Evolutionary conservation across 805 yeast species (phyloP).

Genomic region (Candida silvicultrix): DNA sequence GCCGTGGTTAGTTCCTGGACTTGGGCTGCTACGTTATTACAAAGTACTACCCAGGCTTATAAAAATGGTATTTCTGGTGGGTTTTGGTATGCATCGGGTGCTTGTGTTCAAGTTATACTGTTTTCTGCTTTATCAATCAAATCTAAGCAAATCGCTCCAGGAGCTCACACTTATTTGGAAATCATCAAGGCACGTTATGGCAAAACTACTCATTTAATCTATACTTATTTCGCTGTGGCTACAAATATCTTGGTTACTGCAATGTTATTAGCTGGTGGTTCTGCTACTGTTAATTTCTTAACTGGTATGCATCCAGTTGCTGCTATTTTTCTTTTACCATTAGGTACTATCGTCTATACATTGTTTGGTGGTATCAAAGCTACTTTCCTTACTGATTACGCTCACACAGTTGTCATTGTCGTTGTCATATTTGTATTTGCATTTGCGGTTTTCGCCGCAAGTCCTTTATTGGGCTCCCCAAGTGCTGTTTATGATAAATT

Average conservation of each 20-base stretch:
- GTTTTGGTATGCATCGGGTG: constrained; percentile 86
- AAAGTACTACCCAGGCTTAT: constrained; percentile 75
- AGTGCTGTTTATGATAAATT: constrained; percentile 71
- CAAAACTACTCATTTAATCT: constrained; percentile 59
- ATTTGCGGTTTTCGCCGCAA: constrained; percentile 72
- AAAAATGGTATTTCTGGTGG: constrained; percentile 62
- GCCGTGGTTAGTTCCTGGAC: constrained; percentile 96
- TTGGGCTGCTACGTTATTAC: constrained; percentile 77
- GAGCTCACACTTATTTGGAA: constrained; percentile 87
- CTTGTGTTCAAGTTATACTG: constrained; percentile 78
- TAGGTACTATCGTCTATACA: constrained; percentile 72
- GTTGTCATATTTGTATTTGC: constrained; percentile 77
- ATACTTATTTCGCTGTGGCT: constrained; percentile 74
- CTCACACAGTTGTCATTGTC: constrained; percentile 75
- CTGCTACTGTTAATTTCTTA: constrained; percentile 72
- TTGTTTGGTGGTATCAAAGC: constrained; percentile 80
- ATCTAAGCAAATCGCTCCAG: constrained; percentile 84
- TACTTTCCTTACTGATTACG: constrained; percentile 72
- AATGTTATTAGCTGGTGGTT: constrained; percentile 87
- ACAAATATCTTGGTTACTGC: constrained; percentile 89
- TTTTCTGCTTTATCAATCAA: constrained; percentile 86
- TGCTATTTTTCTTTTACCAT: constrained; percentile 73
- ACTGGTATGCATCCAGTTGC: constrained; percentile 85
- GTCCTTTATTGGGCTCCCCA: constrained; percentile 72
- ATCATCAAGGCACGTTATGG: constrained; percentile 81